Base-by-base conservation (phyloP, 106 monocot genomes). In the Cymbidium sinense region DNA sequence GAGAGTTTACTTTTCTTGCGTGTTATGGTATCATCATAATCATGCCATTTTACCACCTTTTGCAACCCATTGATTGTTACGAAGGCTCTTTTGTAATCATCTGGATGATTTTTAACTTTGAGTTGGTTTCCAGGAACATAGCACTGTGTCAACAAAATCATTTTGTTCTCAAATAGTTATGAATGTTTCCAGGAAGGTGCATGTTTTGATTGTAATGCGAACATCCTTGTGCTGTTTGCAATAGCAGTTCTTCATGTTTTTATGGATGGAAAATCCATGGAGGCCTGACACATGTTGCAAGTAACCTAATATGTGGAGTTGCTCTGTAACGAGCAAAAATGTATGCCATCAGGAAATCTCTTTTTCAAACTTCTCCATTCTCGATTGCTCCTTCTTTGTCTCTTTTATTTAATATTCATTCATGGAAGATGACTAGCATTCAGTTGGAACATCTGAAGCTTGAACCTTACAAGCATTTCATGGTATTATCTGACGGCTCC, bases 281-380 rank as follows among this genome's bases (percentile, higher is more conserved):
- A 58, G 58, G 5, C 58, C n/a, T 11, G 4, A n/a, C 58, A n/a
- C 23, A 58, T 23, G 23, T 58, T 23, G 7, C 58, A 58, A 58
- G 23, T 58, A 58, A 58, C 20, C 23, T 58, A 58, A 17, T 47
- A 47, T 47, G 67, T 25, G 33, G 17, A 67, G 67, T 33, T 58
- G 29, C 67, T 33, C 15, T 67, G 67, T 33, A 33, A 67, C 33
- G 30, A 67, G 33, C 31, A 67, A 67, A 77, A 80, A 81, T 85
- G 85, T 70, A 76, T 65, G 2, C 65, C 67, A 65, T 82, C 33
- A 69, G 75, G 70, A 85, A 79, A 37, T 58, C 73, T 36, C 23
- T 62, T 41, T 73, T 35, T 70, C 62, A n/a, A 73, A 25, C 27
- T 52, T 25, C 52, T 72, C 58, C n/a, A n/a, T n/a, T n/a, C n/a